phyloP scores from a whole-genome alignment of 2,329 filamentous ascomycete genomes.

The Trichoderma brevicompactum region DNA sequence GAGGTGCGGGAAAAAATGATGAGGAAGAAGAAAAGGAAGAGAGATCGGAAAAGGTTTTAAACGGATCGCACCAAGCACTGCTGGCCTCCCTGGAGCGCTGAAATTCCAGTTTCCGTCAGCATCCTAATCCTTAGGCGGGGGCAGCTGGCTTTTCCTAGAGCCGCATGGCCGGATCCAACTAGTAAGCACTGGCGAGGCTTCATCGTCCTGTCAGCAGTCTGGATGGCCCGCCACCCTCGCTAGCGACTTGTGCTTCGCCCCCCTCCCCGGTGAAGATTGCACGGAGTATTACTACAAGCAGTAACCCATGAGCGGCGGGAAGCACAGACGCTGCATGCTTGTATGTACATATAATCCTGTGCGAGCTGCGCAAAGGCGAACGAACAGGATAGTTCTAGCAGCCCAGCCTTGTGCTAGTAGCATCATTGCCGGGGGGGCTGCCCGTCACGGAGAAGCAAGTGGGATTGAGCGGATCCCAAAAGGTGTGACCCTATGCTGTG shows the following conservation, averaged over 20 bases:
- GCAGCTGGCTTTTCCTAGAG: conserved; percentile 20
- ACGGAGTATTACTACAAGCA: conserved; percentile 7
- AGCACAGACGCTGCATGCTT: too few relatives aligned
- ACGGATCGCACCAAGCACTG: not conserved
- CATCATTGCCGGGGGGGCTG: too few relatives aligned
- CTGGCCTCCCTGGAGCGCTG: not conserved
- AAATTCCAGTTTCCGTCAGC: not conserved
- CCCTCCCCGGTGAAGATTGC: not conserved
- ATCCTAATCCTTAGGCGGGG: too few relatives aligned
- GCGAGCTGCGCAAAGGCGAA: too few relatives aligned
- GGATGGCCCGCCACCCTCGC: conserved; percentile 6
- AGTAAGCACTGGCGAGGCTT: conserved; percentile 27
- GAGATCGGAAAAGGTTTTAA: not conserved
- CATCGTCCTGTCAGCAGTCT: conserved; percentile 22
- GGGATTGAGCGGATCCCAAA: too few relatives aligned
- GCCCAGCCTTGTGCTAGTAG: too few relatives aligned
- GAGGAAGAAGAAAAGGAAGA: not conserved
- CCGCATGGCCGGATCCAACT: conserved; percentile 13
- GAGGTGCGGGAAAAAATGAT: not conserved
- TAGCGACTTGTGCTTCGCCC: conserved; percentile 24
- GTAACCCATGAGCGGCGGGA: not conserved
- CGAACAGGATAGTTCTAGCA: too few relatives aligned
- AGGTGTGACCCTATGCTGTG: too few relatives aligned
- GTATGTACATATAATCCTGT: too few relatives aligned
- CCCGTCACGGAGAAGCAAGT: too few relatives aligned